A percentile compares a stretch with the other conserved stretches of the same genome.
Evolutionary conservation across 1,284 basidiomycete species (phyloP).

Genomic region (Serendipita sp.): DNA sequence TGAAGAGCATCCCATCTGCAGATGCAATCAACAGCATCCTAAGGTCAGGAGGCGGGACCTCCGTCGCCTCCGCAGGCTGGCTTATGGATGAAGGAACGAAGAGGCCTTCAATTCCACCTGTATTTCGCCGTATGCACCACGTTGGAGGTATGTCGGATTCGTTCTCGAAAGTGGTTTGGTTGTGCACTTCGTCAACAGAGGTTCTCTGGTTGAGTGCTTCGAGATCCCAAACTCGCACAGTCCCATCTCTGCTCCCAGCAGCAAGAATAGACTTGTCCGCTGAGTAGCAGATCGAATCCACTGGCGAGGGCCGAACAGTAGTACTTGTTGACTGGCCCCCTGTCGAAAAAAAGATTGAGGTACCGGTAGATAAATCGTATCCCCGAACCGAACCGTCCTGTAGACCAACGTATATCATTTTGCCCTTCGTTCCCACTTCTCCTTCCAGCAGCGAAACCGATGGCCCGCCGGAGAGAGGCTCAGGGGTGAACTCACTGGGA

Average conservation of each 20-base stretch:
- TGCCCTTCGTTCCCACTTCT: slow-evolving; percentile 36
- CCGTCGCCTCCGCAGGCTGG: slow-evolving; percentile 17
- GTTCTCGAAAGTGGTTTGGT: not conserved
- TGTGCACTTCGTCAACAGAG: not conserved
- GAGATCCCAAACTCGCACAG: slow-evolving; percentile 44
- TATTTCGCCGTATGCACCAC: slow-evolving; percentile 37
- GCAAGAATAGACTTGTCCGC: slow-evolving; percentile 33
- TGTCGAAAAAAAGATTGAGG: slow-evolving; percentile 28
- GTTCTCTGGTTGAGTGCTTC: slow-evolving; percentile 24
- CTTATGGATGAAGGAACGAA: slow-evolving; percentile 15
- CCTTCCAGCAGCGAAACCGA: slow-evolving; percentile 15
- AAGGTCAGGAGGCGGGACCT: slow-evolving; percentile 13
- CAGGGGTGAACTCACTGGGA: not conserved
- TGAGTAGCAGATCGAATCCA: slow-evolving; percentile 40
- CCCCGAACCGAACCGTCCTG: slow-evolving; percentile 41
- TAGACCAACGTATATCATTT: slow-evolving; percentile 39
- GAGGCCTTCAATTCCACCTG: slow-evolving; percentile 42
- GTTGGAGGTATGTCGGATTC: slow-evolving; percentile 20
- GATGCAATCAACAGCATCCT: slow-evolving; percentile 32
- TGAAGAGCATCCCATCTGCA: slow-evolving; percentile 38
- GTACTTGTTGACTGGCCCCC: slow-evolving; percentile 17
- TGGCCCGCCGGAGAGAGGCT: too few species aligned
- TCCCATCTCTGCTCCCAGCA: slow-evolving; percentile 48
- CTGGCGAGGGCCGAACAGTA: slow-evolving; percentile 20
- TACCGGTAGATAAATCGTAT: slow-evolving; percentile 42